Evolutionary conservation across 139 green algal species (phyloP).

Genomic region (Chlorella sp.): DNA sequence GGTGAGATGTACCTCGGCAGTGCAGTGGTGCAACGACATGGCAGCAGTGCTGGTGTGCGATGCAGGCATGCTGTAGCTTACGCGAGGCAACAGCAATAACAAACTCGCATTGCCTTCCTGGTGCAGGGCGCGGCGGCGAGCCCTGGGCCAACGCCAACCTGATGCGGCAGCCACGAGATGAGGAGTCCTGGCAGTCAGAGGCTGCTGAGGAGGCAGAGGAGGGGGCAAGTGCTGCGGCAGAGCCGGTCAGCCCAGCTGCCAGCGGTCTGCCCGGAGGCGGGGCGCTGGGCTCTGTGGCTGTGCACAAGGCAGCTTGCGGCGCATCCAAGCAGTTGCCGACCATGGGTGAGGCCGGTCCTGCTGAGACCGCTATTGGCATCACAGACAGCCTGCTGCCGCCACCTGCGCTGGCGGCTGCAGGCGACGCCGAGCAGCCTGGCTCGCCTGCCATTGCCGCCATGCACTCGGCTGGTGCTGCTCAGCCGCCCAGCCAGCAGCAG

Average conservation of each 20-base stretch:
- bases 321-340: background rate
- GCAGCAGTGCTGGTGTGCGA: too few species aligned
- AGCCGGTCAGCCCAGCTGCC: background rate
- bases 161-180: background rate
- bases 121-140: slow-evolving; percentile 30
- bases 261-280: too few species aligned
- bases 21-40: too few species aligned
- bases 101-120: too few species aligned
- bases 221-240: background rate
- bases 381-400: background rate
- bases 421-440: too few species aligned
- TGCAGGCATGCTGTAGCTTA: too few species aligned
- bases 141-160: slow-evolving; percentile 39
- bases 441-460: background rate
- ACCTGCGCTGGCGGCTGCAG: background rate
- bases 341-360: background rate
- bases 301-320: background rate
- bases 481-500: background rate
- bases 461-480: background rate
- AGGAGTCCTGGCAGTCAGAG: background rate
- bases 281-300: background rate
- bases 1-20: too few species aligned
- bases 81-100: too few species aligned
- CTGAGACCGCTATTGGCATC: too few species aligned
- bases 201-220: background rate